These are phyloP conservation scores for Puya raimondii DNA, from an alignment of 176 grass and related monocot species.

Conservation along the genomic window DNA sequence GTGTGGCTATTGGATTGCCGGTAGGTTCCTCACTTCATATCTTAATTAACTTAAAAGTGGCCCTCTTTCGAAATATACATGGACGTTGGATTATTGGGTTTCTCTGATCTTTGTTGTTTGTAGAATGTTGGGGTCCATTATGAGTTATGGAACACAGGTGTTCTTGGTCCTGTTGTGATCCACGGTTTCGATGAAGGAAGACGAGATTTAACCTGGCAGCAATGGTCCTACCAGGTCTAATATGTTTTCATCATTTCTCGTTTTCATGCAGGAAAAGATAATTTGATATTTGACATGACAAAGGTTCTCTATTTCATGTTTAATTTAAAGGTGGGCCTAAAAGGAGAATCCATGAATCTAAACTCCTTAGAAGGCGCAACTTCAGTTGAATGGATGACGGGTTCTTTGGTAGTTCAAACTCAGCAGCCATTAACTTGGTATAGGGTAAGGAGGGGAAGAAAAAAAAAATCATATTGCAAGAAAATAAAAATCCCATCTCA, in stretches of 20 bases:
- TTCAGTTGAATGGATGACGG: constrained; percentile 98
- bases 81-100: background rate
- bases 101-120: constrained; percentile 14
- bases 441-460: constrained; percentile 51
- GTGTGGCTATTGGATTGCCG: constrained; percentile 87
- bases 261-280: constrained; percentile 8
- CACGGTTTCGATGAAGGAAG: constrained; percentile 74
- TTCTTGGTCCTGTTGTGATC: constrained; percentile 75
- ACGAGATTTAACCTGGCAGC: constrained; percentile 86
- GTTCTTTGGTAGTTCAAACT: constrained; percentile 56
- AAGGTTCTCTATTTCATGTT: background rate
- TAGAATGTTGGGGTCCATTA: constrained; percentile 96
- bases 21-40: constrained; percentile 28
- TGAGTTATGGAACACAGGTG: constrained; percentile 90
- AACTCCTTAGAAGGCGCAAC: constrained; percentile 77
- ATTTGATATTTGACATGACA: background rate
- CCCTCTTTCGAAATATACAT: background rate
- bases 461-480: too few relatives aligned
- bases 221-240: constrained; percentile 87
- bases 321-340: constrained; percentile 64
- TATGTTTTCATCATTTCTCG: background rate
- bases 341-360: constrained; percentile 96
- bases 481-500: background rate
- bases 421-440: constrained; percentile 83
- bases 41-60: constrained; percentile 6